Conservation (phyloP, 192 early-diverging fungal species). For the Mortierella alpina region DNA sequence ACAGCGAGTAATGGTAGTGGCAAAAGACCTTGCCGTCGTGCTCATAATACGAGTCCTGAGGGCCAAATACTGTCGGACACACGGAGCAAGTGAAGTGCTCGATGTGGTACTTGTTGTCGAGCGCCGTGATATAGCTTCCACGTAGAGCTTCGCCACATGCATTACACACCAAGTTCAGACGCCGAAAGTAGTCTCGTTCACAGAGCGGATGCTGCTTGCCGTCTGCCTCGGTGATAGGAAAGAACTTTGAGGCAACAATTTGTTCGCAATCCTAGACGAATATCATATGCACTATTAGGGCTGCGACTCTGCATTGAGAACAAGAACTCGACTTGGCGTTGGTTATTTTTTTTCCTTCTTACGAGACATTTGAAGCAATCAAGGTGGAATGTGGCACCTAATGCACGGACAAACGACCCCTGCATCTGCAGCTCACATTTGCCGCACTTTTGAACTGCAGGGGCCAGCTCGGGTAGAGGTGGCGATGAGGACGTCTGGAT, state of each 20-base stretch:
- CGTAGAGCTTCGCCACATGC: slow-evolving; percentile 89
- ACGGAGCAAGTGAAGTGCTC: slow-evolving; percentile 97
- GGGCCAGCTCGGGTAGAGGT: slow-evolving; percentile 42
- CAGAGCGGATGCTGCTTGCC: slow-evolving; percentile 78
- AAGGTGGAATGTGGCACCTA: slow-evolving; percentile 87
- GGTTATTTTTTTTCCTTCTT: slow-evolving; percentile 37
- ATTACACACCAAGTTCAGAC: slow-evolving; percentile 82
- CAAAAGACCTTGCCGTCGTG: slow-evolving; percentile 94
- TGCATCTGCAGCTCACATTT: slow-evolving; percentile 78
- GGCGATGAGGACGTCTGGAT: slow-evolving; percentile 23
- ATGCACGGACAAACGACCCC: slow-evolving; percentile 92
- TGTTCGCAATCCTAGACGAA: slow-evolving; percentile 76
- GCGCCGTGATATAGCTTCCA: slow-evolving; percentile 91
- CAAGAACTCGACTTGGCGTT: too few relatives aligned
- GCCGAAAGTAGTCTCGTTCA: slow-evolving; percentile 88
- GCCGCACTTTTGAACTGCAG: slow-evolving; percentile 62
- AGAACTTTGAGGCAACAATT: slow-evolving; percentile 87
- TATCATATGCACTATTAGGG: too few relatives aligned
- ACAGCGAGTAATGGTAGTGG: slow-evolving; percentile 91
- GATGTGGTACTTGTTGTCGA: slow-evolving; percentile 93
- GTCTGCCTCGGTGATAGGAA: slow-evolving; percentile 71
- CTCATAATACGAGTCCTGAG: slow-evolving; percentile 97
- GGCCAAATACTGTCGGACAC: slow-evolving; percentile 93
- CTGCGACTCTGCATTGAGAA: too few relatives aligned
- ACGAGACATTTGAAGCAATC: slow-evolving; percentile 97